These are phyloP conservation scores for Stygiomarasmius scandens DNA, from an alignment of 1,284 basidiomycete species.

Conservation along the genomic window DNA sequence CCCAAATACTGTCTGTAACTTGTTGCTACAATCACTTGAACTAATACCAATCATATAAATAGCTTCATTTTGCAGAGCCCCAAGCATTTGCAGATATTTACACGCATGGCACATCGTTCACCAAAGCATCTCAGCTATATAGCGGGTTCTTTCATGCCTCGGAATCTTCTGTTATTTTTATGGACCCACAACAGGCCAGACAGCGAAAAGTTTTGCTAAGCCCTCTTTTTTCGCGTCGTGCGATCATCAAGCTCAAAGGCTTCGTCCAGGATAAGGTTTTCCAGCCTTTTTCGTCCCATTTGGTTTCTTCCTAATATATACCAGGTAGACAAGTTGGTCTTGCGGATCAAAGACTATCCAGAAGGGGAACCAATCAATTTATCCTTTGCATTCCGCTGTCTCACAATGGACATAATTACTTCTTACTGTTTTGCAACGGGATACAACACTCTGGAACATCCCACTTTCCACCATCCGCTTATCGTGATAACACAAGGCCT, in stretches of 20 bases:
- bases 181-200: conserved; percentile 21
- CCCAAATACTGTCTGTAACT: not conserved
- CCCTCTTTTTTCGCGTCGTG: conserved; percentile 28
- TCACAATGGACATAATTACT: conserved; percentile 27
- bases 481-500: conserved; percentile 16
- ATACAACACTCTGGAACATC: conserved; percentile 19
- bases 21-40: too few relatives aligned
- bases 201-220: conserved; percentile 22
- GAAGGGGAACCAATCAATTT: conserved; percentile 9
- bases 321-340: not conserved
- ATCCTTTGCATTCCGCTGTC: conserved; percentile 13
- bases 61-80: conserved; percentile 29
- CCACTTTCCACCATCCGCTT: conserved; percentile 25
- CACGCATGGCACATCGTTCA: conserved; percentile 22
- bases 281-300: too few relatives aligned
- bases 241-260: conserved; percentile 26
- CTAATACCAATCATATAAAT: not conserved
- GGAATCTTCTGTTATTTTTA: conserved; percentile 19
- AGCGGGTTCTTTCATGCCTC: conserved; percentile 15
- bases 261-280: conserved; percentile 24
- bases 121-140: conserved; percentile 26
- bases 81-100: conserved; percentile 29
- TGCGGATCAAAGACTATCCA: conserved; percentile 12
- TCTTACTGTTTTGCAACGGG: conserved; percentile 28
- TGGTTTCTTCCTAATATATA: too few relatives aligned